These are phyloP conservation scores for Perkinsus olseni DNA, from an alignment of 169 alveolate species.

Conservation along the genomic window DNA sequence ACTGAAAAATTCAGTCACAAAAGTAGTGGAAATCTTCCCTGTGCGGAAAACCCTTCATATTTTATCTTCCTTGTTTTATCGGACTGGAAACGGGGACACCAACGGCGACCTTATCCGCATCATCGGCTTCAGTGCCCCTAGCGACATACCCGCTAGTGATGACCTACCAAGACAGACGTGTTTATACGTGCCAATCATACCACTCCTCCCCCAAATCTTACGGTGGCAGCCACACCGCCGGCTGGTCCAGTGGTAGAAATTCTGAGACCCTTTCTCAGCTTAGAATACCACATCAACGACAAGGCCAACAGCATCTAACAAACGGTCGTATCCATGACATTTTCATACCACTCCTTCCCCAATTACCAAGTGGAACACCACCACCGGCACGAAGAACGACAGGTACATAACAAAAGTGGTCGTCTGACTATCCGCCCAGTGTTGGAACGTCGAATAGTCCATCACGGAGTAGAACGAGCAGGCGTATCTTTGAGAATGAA, in stretches of 20 bases:
- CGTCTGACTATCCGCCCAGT: neutral
- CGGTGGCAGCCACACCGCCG: neutral
- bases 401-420: neutral
- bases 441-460: neutral
- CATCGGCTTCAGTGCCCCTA: neutral
- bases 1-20: too few species aligned
- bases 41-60: neutral
- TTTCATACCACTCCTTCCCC: neutral
- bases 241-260: neutral
- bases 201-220: neutral
- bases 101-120: neutral
- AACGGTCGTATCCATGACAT: neutral
- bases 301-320: neutral
- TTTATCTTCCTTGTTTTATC: neutral
- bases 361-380: neutral
- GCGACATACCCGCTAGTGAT: neutral
- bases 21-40: too few species aligned
- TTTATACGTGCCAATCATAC: neutral
- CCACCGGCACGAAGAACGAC: neutral
- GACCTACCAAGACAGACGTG: neutral
- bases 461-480: neutral
- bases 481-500: neutral
- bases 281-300: neutral
- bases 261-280: neutral
- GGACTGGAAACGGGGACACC: neutral